Conservation (phyloP, 495 filamentous ascomycete species). For the Penicillium mononematosum region DNA sequence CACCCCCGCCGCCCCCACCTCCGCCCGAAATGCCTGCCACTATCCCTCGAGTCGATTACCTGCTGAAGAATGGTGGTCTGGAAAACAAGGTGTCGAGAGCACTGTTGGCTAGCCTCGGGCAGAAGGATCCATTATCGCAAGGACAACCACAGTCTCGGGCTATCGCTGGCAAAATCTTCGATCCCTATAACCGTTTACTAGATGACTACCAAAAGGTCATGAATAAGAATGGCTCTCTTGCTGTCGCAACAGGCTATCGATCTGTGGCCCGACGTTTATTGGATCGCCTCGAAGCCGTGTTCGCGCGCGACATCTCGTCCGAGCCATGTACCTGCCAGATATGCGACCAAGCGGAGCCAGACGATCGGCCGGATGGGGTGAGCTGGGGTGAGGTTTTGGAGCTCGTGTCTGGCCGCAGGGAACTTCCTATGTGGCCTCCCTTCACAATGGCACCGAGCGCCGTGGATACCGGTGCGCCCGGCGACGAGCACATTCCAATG, state of each 20-base stretch:
- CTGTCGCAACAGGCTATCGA: constrained; percentile 92
- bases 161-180: constrained; percentile 65
- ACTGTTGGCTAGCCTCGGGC: constrained; percentile 53
- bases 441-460: constrained; percentile 63
- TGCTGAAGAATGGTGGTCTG: constrained; percentile 82
- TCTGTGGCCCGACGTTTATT: constrained; percentile 89
- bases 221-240: constrained; percentile 78
- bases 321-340: constrained; percentile 78
- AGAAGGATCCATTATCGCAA: constrained; percentile 44
- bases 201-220: constrained; percentile 85
- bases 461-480: constrained; percentile 54
- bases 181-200: constrained; percentile 73
- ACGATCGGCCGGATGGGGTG: constrained; percentile 63
- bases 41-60: constrained; percentile 82
- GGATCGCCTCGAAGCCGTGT: constrained; percentile 91
- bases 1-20: constrained; percentile 78
- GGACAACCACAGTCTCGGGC: constrained; percentile 34
- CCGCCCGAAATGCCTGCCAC: constrained; percentile 66
- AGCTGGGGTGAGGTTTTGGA: constrained; percentile 97
- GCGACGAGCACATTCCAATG: constrained; percentile 60
- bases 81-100: constrained; percentile 61
- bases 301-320: constrained; percentile 83
- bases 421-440: constrained; percentile 83
- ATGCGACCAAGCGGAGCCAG: constrained; percentile 61
- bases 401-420: constrained; percentile 80